A percentile compares a stretch with the other conserved stretches of the same genome.
phyloP scores from a whole-genome alignment of 192 early-diverging fungal species.

The Backusella morwellensis region DNA sequence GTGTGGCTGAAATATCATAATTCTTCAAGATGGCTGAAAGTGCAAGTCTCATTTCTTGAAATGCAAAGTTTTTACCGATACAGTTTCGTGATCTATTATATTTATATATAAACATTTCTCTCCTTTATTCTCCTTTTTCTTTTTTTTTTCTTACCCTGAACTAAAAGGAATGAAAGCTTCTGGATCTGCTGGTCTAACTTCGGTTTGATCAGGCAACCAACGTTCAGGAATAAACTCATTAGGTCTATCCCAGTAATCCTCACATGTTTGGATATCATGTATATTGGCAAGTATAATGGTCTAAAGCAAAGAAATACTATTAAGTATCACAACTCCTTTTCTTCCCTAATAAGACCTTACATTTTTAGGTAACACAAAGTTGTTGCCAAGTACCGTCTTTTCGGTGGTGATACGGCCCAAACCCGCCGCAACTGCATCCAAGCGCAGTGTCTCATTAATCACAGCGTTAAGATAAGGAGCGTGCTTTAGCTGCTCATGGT shows the following conservation, averaged over 20 bases:
- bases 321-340: neutral
- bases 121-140: no score
- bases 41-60: constrained; percentile 49
- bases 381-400: constrained; percentile 37
- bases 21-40: constrained; percentile 41
- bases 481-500: constrained; percentile 38
- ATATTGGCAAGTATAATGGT: constrained; percentile 3
- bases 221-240: constrained; percentile 32
- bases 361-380: constrained; percentile 43
- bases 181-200: constrained; percentile 24
- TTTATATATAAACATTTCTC: neutral
- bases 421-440: constrained; percentile 41
- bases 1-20: constrained; percentile 42
- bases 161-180: constrained; percentile 51
- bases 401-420: constrained; percentile 31
- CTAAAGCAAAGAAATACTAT: neutral
- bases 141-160: constrained; percentile 25
- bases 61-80: constrained; percentile 51
- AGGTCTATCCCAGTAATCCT: constrained; percentile 25
- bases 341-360: neutral
- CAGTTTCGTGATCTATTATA: constrained; percentile 42
- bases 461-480: constrained; percentile 50
- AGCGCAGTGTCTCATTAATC: constrained; percentile 52
- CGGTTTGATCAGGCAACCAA: constrained; percentile 18
- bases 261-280: constrained; percentile 13